Evolutionary conservation across 805 yeast genomes (phyloP).

Genomic region (Ogataea nitratoaversa): DNA sequence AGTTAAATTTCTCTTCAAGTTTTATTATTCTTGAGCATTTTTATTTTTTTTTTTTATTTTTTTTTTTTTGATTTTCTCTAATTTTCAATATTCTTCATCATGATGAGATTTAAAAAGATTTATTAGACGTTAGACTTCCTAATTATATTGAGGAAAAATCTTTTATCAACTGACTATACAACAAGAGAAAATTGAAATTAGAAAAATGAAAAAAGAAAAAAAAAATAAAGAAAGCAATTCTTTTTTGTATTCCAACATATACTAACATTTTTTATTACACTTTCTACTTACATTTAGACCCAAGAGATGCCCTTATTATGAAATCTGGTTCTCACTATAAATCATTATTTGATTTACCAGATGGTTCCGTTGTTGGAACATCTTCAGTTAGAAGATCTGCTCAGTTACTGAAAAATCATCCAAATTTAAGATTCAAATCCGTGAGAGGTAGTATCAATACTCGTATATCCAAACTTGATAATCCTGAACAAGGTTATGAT

Average conservation of each 20-base stretch:
- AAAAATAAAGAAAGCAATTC: too few relatives aligned
- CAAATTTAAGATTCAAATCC: conserved; percentile 72
- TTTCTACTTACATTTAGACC: conserved; percentile 43
- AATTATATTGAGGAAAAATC: conserved; percentile 28
- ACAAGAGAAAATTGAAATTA: not conserved
- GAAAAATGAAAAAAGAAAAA: not conserved
- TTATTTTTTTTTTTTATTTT: conserved; percentile 4
- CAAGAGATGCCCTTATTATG: conserved; percentile 89
- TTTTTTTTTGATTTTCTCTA: not conserved
- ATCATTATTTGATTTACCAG: conserved; percentile 70
- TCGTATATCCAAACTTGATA: conserved; percentile 76
- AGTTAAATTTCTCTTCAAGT: too few relatives aligned
- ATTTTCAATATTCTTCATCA: not conserved
- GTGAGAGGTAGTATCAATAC: conserved; percentile 85
- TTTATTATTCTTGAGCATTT: too few relatives aligned
- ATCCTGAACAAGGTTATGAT: conserved; percentile 46
- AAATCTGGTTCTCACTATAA: conserved; percentile 58
- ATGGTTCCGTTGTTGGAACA: conserved; percentile 86
- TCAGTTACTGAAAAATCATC: conserved; percentile 75
- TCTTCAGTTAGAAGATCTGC: conserved; percentile 93
- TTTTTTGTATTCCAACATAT: too few relatives aligned
- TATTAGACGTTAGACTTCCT: conserved; percentile 38
- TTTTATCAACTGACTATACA: conserved; percentile 16
- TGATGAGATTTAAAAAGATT: conserved; percentile 28
- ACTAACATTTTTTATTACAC: conserved; percentile 2